Conservation (phyloP, 208 protist genomes). For the Acanthamoeba comandoni region DNA sequence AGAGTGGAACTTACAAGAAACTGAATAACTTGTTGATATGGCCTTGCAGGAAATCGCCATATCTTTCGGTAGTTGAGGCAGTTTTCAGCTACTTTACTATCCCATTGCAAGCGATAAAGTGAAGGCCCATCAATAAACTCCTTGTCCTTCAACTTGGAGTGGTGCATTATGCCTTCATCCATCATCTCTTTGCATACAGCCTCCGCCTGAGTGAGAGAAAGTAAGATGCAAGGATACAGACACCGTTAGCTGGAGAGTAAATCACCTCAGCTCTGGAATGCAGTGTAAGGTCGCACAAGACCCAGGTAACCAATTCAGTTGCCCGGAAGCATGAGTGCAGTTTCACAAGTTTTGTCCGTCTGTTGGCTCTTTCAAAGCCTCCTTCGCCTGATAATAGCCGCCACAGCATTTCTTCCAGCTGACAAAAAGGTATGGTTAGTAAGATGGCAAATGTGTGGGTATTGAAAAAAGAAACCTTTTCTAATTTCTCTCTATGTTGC, state of each 20-base stretch:
- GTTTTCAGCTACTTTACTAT: constrained; percentile 42
- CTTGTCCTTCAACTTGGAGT: constrained; percentile 1
- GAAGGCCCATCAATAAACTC: constrained; percentile 8
- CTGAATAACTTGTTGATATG: background rate
- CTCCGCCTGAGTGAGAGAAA: background rate
- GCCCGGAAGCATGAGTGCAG: constrained; percentile 45
- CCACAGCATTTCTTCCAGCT: constrained; percentile 61
- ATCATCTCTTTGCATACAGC: constrained; percentile 26
- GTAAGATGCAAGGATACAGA: background rate
- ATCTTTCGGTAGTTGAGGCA: constrained; percentile 67
- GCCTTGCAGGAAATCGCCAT: constrained; percentile 9
- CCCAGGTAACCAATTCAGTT: constrained; percentile 44
- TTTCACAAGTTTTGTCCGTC: constrained; percentile 27
- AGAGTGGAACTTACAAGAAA: background rate
- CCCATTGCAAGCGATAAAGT: constrained; percentile 56
- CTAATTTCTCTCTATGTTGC: background rate
- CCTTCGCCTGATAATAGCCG: constrained; percentile 34
- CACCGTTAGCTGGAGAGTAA: background rate
- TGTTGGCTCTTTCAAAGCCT: constrained; percentile 23
- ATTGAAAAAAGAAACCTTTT: background rate
- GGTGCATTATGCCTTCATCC: constrained; percentile 42
- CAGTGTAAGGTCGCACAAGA: constrained; percentile 36
- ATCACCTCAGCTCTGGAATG: constrained; percentile 16
- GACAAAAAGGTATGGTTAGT: background rate
- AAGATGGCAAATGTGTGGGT: background rate